phyloP scores from a whole-genome alignment of 768 basidiomycete species.

The Hericium coralloides region DNA sequence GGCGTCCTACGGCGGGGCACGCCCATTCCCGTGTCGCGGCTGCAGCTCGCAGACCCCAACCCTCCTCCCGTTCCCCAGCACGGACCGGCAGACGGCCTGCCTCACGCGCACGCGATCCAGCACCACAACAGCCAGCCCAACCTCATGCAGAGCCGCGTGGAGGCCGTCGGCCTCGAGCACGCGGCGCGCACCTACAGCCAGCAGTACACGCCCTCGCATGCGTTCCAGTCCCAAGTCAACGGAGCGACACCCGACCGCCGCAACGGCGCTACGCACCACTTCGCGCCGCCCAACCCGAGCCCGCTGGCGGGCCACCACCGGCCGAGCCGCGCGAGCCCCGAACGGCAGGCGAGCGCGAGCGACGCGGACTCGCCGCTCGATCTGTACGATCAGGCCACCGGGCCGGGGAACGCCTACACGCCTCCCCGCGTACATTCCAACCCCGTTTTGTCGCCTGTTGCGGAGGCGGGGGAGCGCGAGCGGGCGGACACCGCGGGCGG shows the following conservation, averaged over 20 bases:
- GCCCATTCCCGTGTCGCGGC: background rate
- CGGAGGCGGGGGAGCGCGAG: background rate
- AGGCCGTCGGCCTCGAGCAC: no score
- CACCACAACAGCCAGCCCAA: background rate
- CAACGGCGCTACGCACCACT: constrained; percentile 1
- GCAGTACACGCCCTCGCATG: no score
- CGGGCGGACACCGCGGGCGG: background rate
- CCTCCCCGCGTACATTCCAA: background rate
- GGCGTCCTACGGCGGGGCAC: background rate
- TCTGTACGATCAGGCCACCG: constrained; percentile 11
- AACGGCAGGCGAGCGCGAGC: background rate
- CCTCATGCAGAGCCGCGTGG: no score
- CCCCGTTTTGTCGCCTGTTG: background rate
- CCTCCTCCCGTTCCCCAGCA: background rate
- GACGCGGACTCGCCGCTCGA: constrained; percentile 13
- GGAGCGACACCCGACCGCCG: background rate
- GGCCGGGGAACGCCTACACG: background rate
- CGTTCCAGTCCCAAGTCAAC: no score
- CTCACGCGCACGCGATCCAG: background rate
- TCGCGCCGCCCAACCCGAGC: constrained; percentile 13
- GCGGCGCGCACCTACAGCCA: background rate
- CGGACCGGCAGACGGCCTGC: background rate
- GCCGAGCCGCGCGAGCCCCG: no score
- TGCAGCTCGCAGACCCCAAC: background rate
- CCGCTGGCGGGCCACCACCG: constrained; percentile 9